Evolutionary conservation across 2,329 filamentous ascomycete genomes (phyloP), one percentile per base, ranked within the genome.

Genomic region (Periglandula ipomoeae): DNA sequence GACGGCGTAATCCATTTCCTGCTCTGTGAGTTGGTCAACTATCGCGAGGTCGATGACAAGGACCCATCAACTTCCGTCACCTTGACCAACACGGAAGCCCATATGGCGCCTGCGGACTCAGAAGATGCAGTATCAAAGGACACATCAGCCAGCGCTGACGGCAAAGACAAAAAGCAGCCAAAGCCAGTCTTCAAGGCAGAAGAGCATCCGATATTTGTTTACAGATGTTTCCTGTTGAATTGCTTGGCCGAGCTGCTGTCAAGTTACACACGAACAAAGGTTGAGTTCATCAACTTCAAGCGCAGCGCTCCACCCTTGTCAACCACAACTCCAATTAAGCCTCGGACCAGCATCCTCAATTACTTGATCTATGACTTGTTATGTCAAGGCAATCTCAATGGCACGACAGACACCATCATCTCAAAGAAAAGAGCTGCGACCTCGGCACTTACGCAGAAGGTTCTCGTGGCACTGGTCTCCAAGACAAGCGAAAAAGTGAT

Each of bases 251-350:
- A 99, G 66, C 78, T 98, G 13, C 74, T 98, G 13, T 83, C 87
- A 50, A 94, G 86, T 60, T 98, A 97, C 70, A 95, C 89, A 57
- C 83, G 89, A 47, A 88, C 89, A 8, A 99, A 99, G 74, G 81
- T 98, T 39, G 94, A 98, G 63, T 97, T 99, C 63, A 96, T 99
- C 72, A 97, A 96, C 65, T 98, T 96, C 70, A 97, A 94, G 56
- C 84, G 91, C 52, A 95, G 90, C 61, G 85, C 88, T 6, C 87
- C 89, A 47, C 88, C 91, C 42, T 78, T 89, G 40, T 84, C 88
- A 57, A 84, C 84, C 10, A 83, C 82, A 47, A 97, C 93, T 1
- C 93, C 93, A 5, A 90, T 94, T 15, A 97, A 97, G 66, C 93
- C 93, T 49, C 83, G 93, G 37, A 90, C 91, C 10, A 89, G 87